These are phyloP conservation scores for Exserohilum rostratum DNA, from an alignment of 2,329 filamentous ascomycete genomes.

Conservation along the genomic window DNA sequence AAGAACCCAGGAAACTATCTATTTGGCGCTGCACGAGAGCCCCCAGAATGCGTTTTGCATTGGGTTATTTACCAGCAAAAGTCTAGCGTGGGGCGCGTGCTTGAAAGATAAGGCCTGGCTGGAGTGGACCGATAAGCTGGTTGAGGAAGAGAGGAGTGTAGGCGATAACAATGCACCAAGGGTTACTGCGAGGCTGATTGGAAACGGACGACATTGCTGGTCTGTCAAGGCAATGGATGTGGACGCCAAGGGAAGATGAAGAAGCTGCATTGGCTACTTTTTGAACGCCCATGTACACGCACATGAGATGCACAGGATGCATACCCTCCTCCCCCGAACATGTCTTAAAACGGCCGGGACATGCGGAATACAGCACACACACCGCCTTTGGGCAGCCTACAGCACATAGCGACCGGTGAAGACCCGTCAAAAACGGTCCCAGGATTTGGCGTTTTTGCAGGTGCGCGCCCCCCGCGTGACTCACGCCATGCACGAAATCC, in stretches of 20 bases:
- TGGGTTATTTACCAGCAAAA: constrained; percentile 22
- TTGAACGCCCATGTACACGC: neutral
- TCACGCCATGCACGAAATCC: no score
- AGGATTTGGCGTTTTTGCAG: no score
- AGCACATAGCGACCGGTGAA: no score
- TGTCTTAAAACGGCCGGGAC: neutral
- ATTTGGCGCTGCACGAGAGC: constrained; percentile 23
- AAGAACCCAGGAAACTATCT: constrained; percentile 12
- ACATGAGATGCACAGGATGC: neutral
- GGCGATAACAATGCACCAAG: constrained; percentile 18
- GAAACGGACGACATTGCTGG: constrained; percentile 25
- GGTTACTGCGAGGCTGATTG: constrained; percentile 20
- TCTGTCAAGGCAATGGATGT: constrained; percentile 13
- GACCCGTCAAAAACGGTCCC: no score
- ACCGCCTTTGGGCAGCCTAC: no score
- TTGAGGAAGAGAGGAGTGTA: constrained; percentile 20
- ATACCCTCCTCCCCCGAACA: neutral
- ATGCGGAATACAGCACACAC: neutral
- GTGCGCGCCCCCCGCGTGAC: no score
- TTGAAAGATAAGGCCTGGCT: constrained; percentile 31
- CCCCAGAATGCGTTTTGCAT: constrained; percentile 24
- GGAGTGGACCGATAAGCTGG: constrained; percentile 12
- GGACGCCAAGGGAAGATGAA: constrained; percentile 1
- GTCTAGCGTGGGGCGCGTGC: constrained; percentile 32
- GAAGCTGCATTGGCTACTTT: no score